phyloP scores from a whole-genome alignment of 148 eudicot genomes.

The Spergularia marina region DNA sequence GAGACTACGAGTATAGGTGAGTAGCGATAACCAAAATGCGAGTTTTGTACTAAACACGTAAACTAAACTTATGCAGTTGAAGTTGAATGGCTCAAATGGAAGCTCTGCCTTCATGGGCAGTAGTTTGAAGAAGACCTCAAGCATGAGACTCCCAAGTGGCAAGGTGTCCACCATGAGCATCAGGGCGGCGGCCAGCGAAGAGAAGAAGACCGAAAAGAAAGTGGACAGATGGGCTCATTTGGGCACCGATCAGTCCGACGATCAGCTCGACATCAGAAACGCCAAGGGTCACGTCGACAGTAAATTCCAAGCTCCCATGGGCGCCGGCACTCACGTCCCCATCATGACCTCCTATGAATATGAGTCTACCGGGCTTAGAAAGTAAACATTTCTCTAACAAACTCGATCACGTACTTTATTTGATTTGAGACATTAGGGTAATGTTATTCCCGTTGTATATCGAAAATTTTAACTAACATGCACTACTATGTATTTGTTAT shows the following conservation, averaged over 20 bases:
- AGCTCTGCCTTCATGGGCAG: constrained; percentile 57
- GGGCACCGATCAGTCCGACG: constrained; percentile 54
- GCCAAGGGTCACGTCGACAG: constrained; percentile 79
- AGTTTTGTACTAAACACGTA: neutral
- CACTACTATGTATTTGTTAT: neutral
- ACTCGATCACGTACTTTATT: too few species aligned
- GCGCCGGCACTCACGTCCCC: constrained; percentile 57
- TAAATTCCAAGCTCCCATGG: constrained; percentile 75
- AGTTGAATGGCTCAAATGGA: constrained; percentile 47
- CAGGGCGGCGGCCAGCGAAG: constrained; percentile 42
- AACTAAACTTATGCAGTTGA: constrained; percentile 41
- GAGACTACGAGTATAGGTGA: too few species aligned
- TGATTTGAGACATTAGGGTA: too few species aligned
- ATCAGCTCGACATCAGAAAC: constrained; percentile 78
- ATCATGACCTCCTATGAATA: constrained; percentile 64
- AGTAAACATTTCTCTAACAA: constrained; percentile 22
- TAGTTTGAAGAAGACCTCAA: constrained; percentile 52
- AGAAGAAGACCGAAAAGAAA: constrained; percentile 39
- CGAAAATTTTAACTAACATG: neutral
- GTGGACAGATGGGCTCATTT: constrained; percentile 66
- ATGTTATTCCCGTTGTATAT: too few species aligned
- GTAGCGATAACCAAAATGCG: neutral
- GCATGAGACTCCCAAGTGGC: constrained; percentile 28
- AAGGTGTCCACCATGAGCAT: constrained; percentile 35
- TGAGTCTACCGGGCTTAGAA: constrained; percentile 49